Evolutionary conservation across 441 rosid species (phyloP).

Genomic region (Corymbia calophylla): DNA sequence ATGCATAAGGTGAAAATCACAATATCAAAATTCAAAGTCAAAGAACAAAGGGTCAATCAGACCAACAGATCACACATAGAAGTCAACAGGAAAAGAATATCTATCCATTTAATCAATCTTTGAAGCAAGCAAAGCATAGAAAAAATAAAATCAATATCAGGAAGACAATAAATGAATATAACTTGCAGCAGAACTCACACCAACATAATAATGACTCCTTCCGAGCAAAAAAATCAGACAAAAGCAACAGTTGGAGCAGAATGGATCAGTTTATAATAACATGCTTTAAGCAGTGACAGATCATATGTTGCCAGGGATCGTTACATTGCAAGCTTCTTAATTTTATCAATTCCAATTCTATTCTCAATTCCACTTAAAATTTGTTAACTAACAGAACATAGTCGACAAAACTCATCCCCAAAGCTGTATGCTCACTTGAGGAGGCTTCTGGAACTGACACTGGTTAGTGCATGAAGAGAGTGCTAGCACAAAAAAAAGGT

Average conservation of each 20-base stretch:
- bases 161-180: neutral
- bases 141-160: neutral
- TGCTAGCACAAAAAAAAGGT: neutral
- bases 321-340: neutral
- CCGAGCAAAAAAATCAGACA: neutral
- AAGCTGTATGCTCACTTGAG: neutral
- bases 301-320: neutral
- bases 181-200: neutral
- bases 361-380: neutral
- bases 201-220: neutral
- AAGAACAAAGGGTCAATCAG: neutral
- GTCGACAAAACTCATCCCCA: neutral
- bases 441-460: neutral
- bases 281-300: neutral
- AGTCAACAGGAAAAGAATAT: neutral
- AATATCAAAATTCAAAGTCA: neutral
- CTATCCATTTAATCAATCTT: neutral
- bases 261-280: neutral
- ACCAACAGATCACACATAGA: neutral
- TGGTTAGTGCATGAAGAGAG: neutral
- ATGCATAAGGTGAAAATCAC: neutral
- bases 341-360: neutral
- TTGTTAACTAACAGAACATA: neutral
- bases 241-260: neutral
- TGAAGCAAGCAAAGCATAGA: neutral